These are phyloP conservation scores for Blastobotrys ciferrii DNA, from an alignment of 1,139 yeast species.

Conservation along the genomic window DNA sequence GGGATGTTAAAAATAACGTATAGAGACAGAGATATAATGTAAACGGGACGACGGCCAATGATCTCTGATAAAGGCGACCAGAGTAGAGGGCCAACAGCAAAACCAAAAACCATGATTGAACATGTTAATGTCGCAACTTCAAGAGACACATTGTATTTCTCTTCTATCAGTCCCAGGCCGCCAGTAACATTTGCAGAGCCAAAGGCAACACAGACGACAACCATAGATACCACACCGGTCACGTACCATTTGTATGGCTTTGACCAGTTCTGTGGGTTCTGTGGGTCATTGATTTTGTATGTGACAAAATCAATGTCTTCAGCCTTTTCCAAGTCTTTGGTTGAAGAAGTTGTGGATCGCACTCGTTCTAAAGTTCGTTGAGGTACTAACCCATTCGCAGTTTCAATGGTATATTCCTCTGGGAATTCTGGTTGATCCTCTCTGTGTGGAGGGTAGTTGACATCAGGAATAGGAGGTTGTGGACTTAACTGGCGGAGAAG, in stretches of 20 bases:
- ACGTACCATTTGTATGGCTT: slow-evolving; percentile 57
- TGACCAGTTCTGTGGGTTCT: slow-evolving; percentile 85
- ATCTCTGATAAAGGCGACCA: slow-evolving; percentile 92
- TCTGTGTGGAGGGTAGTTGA: slow-evolving; percentile 1
- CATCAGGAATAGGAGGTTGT: background rate
- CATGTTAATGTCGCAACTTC: slow-evolving; percentile 81
- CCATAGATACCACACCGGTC: slow-evolving; percentile 61
- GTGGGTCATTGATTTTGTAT: slow-evolving; percentile 58
- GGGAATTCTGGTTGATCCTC: slow-evolving; percentile 5
- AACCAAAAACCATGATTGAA: slow-evolving; percentile 86
- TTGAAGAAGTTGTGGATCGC: background rate
- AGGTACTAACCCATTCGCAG: slow-evolving; percentile 4
- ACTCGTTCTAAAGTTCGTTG: slow-evolving; percentile 2
- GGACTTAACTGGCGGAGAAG: background rate
- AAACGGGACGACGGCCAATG: slow-evolving; percentile 83
- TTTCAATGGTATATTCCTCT: slow-evolving; percentile 5
- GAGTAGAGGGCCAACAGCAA: slow-evolving; percentile 79
- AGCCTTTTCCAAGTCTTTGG: background rate
- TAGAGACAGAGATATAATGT: slow-evolving; percentile 68
- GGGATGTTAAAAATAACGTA: slow-evolving; percentile 83
- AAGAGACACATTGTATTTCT: slow-evolving; percentile 61
- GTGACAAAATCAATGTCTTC: slow-evolving; percentile 7
- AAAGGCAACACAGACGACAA: slow-evolving; percentile 84
- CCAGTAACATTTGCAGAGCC: slow-evolving; percentile 89
- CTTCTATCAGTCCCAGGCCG: slow-evolving; percentile 62